Base-by-base conservation (phyloP, 2,329 filamentous ascomycete species). In the Trichoderma koningii region DNA sequence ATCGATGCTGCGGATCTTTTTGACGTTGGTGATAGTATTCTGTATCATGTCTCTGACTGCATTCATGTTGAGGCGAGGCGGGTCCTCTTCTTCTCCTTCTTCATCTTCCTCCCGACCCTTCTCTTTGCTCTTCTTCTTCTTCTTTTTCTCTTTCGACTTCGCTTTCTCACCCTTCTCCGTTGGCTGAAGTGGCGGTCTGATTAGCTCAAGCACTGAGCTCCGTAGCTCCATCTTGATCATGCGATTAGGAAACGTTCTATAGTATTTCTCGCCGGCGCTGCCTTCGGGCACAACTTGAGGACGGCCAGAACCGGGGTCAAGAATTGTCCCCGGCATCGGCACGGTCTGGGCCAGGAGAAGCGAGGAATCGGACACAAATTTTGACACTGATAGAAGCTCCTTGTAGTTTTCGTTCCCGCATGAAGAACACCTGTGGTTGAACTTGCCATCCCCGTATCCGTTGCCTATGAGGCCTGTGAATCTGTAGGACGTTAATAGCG, bases 311-410 rank as follows among this genome's bases (percentile, higher is more conserved):
- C 76, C 73, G 0, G 81, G 72, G 9, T 85, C 79, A 7, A 92
- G 79, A 5, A 92, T 73, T 0, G 89, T 92, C 1, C 90, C 89
- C 0, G 88, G 87, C 80, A 93, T 85, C 0, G 89, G 86, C 1
- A 66, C 50, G 7, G 62, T 64, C 14, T 41, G 56, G 17, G 28
- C 53, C 5, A 69, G 62, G 5, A 69, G 66, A 3, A 64, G 15
- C 3, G 66, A 42, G n/a, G 64, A 41, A 38, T 69, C 67, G 73
- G 75, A 55, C 80, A 77, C 64, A 69, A 92, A 91, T 68, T 87
- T 89, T 50, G 75, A 79, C 1, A 87, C 81, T n/a, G 83, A 81
- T 1, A 93, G 80, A 2, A 80, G 76, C 53, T 89, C 82, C 69
- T 87, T 86, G 12, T 80, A 82, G 64, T 91, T 79, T 1, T 67